These are phyloP conservation scores for Pneumocystis jirovecii DNA, from an alignment of 1,139 yeast genomes.

Conservation along the genomic window DNA sequence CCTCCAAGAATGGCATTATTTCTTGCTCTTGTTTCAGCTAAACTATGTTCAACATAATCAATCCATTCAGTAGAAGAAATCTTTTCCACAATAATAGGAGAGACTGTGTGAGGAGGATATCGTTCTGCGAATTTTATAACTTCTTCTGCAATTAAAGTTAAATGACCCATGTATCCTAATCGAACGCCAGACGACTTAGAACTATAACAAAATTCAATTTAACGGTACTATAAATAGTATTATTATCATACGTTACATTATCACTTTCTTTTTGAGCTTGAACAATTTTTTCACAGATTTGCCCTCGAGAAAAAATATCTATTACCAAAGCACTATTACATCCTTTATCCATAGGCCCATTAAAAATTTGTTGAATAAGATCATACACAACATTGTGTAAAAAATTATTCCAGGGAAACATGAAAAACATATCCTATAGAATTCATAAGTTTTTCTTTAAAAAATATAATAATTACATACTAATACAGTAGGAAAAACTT, in stretches of 20 bases:
- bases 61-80: constrained; percentile 56
- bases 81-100: constrained; percentile 45
- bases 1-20: constrained; percentile 94
- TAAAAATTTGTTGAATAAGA: constrained; percentile 86
- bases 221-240: constrained; percentile 15
- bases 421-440: constrained; percentile 44
- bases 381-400: constrained; percentile 95
- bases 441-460: neutral
- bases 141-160: constrained; percentile 90
- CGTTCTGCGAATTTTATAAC: constrained; percentile 83
- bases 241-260: constrained; percentile 25
- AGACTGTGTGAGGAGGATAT: constrained; percentile 46
- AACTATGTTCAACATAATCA: constrained; percentile 64
- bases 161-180: constrained; percentile 93
- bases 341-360: constrained; percentile 88
- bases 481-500: constrained; percentile 60
- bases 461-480: constrained; percentile 17
- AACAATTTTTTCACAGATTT: constrained; percentile 62
- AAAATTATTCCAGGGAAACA: constrained; percentile 95
- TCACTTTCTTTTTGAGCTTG: constrained; percentile 69
- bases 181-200: constrained; percentile 35
- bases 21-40: constrained; percentile 81
- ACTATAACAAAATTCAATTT: constrained; percentile 3
- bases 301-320: constrained; percentile 67
- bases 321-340: constrained; percentile 80